Evolutionary conservation across 108 stramenopile species (phyloP), one percentile per base, ranked within the genome.

Genomic region (Seminavis robusta): DNA sequence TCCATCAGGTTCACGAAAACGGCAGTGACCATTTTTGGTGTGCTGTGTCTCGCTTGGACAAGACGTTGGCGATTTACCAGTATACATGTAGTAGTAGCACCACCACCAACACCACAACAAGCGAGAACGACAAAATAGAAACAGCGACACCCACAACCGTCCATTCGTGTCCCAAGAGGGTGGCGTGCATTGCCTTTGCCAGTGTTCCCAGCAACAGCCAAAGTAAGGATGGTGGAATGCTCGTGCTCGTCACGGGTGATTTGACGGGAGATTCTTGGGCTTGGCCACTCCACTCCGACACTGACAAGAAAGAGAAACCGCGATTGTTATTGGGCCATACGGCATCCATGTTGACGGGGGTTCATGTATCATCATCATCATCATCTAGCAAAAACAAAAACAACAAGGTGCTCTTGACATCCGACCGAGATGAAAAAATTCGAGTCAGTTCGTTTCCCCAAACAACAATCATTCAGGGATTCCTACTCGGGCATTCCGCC

Each of bases 381-480:
- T 16, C 41, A 13, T 5, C 15, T 23, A 56, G 28, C 37, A 52
- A 8, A 20, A 55, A 15, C 47, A 63, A 40, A 16, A 34, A 30
- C 10, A 24, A 27, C 7, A 42, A 37, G 26, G 44, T 53, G 33
- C 57, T 92, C 27, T 69, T 92, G 24, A 88, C 88, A 4, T 65
- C 92, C 23, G 92, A 94, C 61, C 56, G 92, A 17, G 92, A 94
- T 59, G 92, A 94, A 77, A 94, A 88, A 50, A 65, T 94, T 27
- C 76, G 92, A 3, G 61, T 94, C 23, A 78, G 78, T 5, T 54
- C 31, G 25, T 94, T 94, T 69, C 92, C 92, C 10, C 37, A 80
- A 10, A 79, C 88, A 20, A 50, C 61, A 44, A 28, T 63, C 45
- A 64, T 88, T 45, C 68, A 84, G 30, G 86, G 86, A 23, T 90